These are phyloP conservation scores for Sanguinoderma infundibulare DNA, from an alignment of 1,284 basidiomycete species.

Conservation along the genomic window DNA sequence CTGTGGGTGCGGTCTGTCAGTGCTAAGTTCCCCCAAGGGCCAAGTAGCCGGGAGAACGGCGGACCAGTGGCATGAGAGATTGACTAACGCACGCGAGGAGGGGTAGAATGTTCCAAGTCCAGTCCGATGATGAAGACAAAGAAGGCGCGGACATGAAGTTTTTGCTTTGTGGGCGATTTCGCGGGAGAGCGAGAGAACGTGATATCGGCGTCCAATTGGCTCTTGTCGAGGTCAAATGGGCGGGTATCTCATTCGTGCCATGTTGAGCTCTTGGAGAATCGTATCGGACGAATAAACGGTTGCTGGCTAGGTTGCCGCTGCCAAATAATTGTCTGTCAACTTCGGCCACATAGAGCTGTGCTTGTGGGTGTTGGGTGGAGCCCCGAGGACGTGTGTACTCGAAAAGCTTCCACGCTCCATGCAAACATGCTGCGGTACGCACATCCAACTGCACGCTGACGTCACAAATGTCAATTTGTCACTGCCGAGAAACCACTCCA, in stretches of 20 bases:
- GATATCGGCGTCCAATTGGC: not conserved
- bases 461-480: not conserved
- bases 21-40: not conserved
- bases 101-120: not conserved
- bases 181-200: not conserved
- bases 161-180: not conserved
- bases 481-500: not conserved
- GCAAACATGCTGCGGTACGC: not conserved
- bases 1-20: not conserved
- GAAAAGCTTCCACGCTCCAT: not conserved
- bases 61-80: not conserved
- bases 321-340: not conserved
- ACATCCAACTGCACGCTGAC: not conserved
- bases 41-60: not conserved
- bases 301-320: not conserved
- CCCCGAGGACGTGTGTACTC: not conserved
- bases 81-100: not conserved
- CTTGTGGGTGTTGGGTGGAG: not conserved
- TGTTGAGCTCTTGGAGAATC: not conserved
- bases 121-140: not conserved
- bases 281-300: not conserved
- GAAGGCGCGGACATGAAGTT: constrained; percentile 4
- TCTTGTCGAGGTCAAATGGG: constrained; percentile 2
- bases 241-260: not conserved
- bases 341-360: not conserved